These are phyloP conservation scores for Xylaria sp. DNA, from an alignment of 2,329 filamentous ascomycete species.

Conservation along the genomic window DNA sequence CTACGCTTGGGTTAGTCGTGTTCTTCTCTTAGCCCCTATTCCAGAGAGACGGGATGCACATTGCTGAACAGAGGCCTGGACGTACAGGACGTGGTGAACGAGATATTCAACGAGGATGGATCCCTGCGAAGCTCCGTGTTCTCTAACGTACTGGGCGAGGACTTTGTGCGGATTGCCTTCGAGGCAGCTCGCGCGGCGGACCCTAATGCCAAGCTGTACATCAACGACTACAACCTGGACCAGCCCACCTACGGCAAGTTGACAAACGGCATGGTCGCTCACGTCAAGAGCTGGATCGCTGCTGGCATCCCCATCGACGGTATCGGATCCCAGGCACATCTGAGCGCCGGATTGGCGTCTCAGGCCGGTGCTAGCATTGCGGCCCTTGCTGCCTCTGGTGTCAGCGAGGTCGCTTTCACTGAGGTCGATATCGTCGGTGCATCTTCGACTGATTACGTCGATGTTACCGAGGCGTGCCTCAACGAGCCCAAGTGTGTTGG, in stretches of 20 bases:
- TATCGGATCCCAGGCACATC: conserved; percentile 50
- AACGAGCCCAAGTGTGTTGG: conserved; percentile 55
- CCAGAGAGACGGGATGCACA: not conserved
- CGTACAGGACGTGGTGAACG: conserved; percentile 54
- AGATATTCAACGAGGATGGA: conserved; percentile 60
- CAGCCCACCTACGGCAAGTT: conserved; percentile 53
- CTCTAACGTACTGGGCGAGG: conserved; percentile 62
- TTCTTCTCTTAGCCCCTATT: not conserved
- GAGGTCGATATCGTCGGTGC: conserved; percentile 60
- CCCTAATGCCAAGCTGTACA: conserved; percentile 64
- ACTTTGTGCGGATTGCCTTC: conserved; percentile 66
- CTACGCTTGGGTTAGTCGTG: conserved; percentile 28
- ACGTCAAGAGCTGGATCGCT: conserved; percentile 59
- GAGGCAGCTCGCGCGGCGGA: conserved; percentile 61
- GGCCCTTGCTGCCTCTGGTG: conserved; percentile 41
- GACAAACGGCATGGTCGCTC: conserved; percentile 43
- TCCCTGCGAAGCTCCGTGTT: conserved; percentile 57
- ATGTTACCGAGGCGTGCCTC: conserved; percentile 54
- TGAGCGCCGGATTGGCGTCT: conserved; percentile 38
- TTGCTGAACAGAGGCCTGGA: not conserved
- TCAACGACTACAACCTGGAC: conserved; percentile 71
- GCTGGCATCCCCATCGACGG: conserved; percentile 58
- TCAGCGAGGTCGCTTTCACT: conserved; percentile 51
- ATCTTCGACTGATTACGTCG: conserved; percentile 51
- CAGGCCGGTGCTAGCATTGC: conserved; percentile 40